phyloP scores from a whole-genome alignment of 352 stramenopile species.

The Pythium periplocum region DNA sequence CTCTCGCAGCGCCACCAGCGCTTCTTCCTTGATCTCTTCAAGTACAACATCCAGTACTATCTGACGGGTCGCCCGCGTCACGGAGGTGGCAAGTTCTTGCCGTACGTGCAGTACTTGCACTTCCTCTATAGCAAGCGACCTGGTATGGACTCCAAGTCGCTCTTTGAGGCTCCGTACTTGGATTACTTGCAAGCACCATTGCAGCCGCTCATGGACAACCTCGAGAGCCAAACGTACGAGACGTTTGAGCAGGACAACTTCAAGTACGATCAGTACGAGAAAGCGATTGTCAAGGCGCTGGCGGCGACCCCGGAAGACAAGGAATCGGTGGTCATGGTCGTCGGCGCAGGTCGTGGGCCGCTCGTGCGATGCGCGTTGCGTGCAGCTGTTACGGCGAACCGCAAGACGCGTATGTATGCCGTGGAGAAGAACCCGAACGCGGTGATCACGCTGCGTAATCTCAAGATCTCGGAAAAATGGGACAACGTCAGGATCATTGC shows the following conservation, averaged over 20 bases:
- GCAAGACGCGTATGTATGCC: constrained; percentile 87
- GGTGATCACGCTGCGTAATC: constrained; percentile 90
- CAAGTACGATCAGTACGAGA: constrained; percentile 98
- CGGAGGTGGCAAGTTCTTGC: constrained; percentile 44
- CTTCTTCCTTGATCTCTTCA: constrained; percentile 64
- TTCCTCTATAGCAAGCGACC: constrained; percentile 81
- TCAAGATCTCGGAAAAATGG: constrained; percentile 85
- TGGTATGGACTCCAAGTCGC: constrained; percentile 72
- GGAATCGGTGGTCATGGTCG: constrained; percentile 78
- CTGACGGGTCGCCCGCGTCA: constrained; percentile 74
- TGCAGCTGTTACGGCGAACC: constrained; percentile 57
- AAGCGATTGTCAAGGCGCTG: constrained; percentile 86
- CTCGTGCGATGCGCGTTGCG: constrained; percentile 88
- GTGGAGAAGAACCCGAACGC: constrained; percentile 99
- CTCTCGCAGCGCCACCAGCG: constrained; percentile 92
- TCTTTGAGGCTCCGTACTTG: constrained; percentile 91
- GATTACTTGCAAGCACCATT: constrained; percentile 96
- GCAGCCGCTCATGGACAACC: constrained; percentile 97
- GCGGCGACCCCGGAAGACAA: constrained; percentile 47
- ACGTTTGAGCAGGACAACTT: constrained; percentile 98
- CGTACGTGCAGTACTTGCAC: constrained; percentile 94
- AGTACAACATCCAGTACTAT: constrained; percentile 85
- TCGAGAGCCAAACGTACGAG: constrained; percentile 98
- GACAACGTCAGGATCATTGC: constrained; percentile 81
- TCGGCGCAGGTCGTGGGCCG: constrained; percentile 95